phyloP scores from a whole-genome alignment of 2,329 filamentous ascomycete genomes.

The Microcyclosporella mali region DNA sequence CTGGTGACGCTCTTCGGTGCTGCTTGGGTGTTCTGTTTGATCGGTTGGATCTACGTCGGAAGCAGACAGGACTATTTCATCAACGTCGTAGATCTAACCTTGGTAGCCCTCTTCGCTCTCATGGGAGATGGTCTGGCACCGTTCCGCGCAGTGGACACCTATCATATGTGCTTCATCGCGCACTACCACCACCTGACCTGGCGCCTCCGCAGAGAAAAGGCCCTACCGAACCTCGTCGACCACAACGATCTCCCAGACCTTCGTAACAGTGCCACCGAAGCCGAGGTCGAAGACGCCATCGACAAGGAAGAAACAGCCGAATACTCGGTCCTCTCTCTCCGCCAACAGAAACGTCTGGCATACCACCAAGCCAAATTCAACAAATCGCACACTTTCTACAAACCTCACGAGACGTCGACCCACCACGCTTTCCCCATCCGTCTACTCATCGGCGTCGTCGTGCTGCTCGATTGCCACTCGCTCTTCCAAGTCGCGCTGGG shows the following conservation, averaged over 20 bases:
- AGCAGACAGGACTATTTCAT: slow-evolving; percentile 58
- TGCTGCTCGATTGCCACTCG: slow-evolving; percentile 72
- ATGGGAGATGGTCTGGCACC: slow-evolving; percentile 59
- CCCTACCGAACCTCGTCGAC: slow-evolving; percentile 58
- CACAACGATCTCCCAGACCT: slow-evolving; percentile 60
- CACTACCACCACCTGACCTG: slow-evolving; percentile 64
- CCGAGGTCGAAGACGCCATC: slow-evolving; percentile 34
- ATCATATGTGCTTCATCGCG: slow-evolving; percentile 78
- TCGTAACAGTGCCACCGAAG: slow-evolving; percentile 16
- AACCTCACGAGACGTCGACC: slow-evolving; percentile 77
- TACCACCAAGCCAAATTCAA: slow-evolving; percentile 76
- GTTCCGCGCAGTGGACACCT: slow-evolving; percentile 74
- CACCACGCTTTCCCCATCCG: slow-evolving; percentile 72
- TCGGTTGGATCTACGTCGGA: slow-evolving; percentile 79
- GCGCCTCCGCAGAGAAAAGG: slow-evolving; percentile 53
- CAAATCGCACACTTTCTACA: slow-evolving; percentile 82
- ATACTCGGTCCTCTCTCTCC: slow-evolving; percentile 55
- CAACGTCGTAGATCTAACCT: slow-evolving; percentile 51
- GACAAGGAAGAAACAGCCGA: slow-evolving; percentile 44
- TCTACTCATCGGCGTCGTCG: slow-evolving; percentile 69
- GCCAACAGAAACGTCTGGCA: slow-evolving; percentile 63
- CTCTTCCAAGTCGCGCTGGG: slow-evolving; percentile 75
- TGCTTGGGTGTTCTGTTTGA: slow-evolving; percentile 85
- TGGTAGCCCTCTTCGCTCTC: slow-evolving; percentile 58
- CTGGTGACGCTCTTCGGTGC: slow-evolving; percentile 79